phyloP scores from a whole-genome alignment of 2,329 filamentous ascomycete genomes.

The Rutstroemia sp. region DNA sequence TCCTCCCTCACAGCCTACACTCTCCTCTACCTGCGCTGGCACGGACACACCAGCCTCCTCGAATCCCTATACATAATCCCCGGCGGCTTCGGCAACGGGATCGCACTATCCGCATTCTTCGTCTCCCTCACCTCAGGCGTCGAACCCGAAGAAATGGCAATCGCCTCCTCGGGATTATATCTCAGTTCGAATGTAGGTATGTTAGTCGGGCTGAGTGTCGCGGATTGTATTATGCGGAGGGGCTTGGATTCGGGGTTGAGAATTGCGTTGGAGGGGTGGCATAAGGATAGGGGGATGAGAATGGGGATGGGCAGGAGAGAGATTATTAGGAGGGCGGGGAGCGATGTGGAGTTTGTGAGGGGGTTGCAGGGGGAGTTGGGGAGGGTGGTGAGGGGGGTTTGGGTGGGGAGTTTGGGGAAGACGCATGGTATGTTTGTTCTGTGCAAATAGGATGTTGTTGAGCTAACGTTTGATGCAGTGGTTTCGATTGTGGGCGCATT shows the following conservation, averaged over 20 bases:
- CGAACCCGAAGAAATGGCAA: conserved; percentile 38
- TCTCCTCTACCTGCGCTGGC: conserved; percentile 49
- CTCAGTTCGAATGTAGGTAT: conserved; percentile 28
- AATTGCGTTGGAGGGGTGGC: conserved; percentile 11
- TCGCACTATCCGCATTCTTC: conserved; percentile 40
- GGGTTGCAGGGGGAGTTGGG: too few relatives aligned
- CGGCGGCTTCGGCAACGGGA: conserved; percentile 43
- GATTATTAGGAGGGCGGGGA: conserved; percentile 15
- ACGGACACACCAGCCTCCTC: conserved; percentile 46
- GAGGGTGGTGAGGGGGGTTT: too few relatives aligned
- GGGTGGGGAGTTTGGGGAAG: too few relatives aligned
- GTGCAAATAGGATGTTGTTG: background rate
- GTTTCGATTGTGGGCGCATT: background rate
- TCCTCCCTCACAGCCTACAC: conserved; percentile 43
- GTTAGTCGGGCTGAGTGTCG: conserved; percentile 18
- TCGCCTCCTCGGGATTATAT: conserved; percentile 41
- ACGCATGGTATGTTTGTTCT: background rate
- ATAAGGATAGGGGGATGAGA: background rate
- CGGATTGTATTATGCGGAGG: conserved; percentile 15
- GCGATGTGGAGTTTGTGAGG: conserved; percentile 15
- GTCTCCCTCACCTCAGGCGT: conserved; percentile 42
- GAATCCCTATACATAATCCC: conserved; percentile 56
- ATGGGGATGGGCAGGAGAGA: background rate
- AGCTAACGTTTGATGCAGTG: background rate
- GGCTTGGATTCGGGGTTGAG: conserved; percentile 13